These are phyloP conservation scores for Globisporangium emineosum DNA, from an alignment of 352 stramenopile species.

Conservation along the genomic window DNA sequence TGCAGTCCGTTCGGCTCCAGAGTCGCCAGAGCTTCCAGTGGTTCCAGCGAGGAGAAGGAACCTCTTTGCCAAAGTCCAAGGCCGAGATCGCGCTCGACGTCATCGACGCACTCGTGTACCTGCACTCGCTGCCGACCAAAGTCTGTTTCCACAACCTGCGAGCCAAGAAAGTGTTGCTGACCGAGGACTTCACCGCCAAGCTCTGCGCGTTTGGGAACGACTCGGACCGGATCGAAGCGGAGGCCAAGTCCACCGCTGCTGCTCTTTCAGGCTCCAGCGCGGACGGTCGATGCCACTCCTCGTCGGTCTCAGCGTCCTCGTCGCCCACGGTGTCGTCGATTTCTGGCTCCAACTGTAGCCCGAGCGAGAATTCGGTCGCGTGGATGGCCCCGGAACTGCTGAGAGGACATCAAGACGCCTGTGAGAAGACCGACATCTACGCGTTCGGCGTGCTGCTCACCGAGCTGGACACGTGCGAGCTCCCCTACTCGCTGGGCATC, in stretches of 20 bases:
- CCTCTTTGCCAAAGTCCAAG: slow-evolving; percentile 39
- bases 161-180: slow-evolving; percentile 39
- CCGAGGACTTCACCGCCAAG: slow-evolving; percentile 44
- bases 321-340: slow-evolving; percentile 19
- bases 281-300: slow-evolving; percentile 15
- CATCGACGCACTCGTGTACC: slow-evolving; percentile 60
- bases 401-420: slow-evolving; percentile 23
- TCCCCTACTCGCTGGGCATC: slow-evolving; percentile 38
- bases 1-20: slow-evolving; percentile 22
- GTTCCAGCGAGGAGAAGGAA: slow-evolving; percentile 21
- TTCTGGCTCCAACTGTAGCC: neutral
- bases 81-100: slow-evolving; percentile 70
- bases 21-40: slow-evolving; percentile 33
- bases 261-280: neutral
- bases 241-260: neutral
- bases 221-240: neutral
- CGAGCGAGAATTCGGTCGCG: slow-evolving; percentile 22
- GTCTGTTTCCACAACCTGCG: slow-evolving; percentile 40
- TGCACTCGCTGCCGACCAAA: slow-evolving; percentile 54
- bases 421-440: slow-evolving; percentile 40
- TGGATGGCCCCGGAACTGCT: slow-evolving; percentile 61
- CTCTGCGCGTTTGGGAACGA: slow-evolving; percentile 40
- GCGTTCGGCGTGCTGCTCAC: slow-evolving; percentile 51
- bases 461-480: slow-evolving; percentile 54
- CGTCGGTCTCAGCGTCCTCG: slow-evolving; percentile 13